Percentiles rank a stretch among this genome's conserved stretches.
Conservation (phyloP, 1,284 basidiomycete species). For the Puccinia polysora region DNA sequence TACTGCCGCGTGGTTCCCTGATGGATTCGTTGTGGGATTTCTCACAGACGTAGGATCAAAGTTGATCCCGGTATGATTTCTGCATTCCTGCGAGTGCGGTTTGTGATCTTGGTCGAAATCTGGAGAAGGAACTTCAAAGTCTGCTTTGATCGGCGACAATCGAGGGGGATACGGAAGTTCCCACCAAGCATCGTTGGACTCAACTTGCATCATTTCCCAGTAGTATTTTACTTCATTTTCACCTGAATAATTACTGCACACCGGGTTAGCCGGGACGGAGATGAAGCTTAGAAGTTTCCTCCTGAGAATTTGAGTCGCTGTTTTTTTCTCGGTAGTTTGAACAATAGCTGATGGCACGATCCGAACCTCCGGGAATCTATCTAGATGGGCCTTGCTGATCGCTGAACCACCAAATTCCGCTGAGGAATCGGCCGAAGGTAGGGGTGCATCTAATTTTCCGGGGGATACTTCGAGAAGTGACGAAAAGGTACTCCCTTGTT, state of each 20-base stretch:
- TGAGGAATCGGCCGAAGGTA: not conserved
- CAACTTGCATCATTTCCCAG: constrained; percentile 19
- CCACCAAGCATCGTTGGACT: constrained; percentile 9
- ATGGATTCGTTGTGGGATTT: no score
- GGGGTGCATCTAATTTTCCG: not conserved
- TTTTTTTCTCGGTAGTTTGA: constrained; percentile 3
- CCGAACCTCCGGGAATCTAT: not conserved
- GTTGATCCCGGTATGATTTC: no score
- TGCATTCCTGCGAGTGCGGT: no score
- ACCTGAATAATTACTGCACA: no score
- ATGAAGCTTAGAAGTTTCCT: constrained; percentile 18
- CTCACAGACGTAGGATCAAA: no score
- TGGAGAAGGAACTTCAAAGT: not conserved
- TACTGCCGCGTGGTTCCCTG: no score
- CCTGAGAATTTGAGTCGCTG: not conserved
- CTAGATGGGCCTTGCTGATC: not conserved
- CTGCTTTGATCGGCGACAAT: not conserved
- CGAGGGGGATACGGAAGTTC: constrained; percentile 13
- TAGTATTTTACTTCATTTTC: constrained; percentile 17
- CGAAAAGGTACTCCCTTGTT: not conserved
- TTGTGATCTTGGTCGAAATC: no score
- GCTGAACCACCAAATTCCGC: not conserved
- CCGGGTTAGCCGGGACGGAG: not conserved
- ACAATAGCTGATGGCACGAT: not conserved
- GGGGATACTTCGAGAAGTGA: constrained; percentile 15